Evolutionary conservation across 163 green algal species (phyloP), one percentile per base, ranked within the genome.

Genomic region (Volvox carteri): DNA sequence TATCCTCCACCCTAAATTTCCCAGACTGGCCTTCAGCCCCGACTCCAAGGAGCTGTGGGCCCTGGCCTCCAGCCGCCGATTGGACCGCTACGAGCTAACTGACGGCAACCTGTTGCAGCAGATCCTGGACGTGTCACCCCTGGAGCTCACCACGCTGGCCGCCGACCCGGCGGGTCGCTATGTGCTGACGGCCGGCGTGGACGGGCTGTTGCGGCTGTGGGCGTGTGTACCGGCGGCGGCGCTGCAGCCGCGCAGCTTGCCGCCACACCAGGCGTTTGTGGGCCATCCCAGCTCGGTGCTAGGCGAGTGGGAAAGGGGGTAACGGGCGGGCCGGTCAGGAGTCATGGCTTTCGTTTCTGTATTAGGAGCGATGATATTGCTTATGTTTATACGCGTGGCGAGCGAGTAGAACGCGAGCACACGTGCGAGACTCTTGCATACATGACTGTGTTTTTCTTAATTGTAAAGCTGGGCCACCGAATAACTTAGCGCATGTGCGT

Each of bases 181-280:
- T 46, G 65, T 92, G 21, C 75, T 91, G 18, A 94, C 93, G 2
- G 94, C 68, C 6, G 92, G 92, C 14, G 35, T 54, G 21, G 89
- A 94, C 62, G 78, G 87, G 21, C 85, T 91, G 35, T 67, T 96
- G 81, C 91, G 92, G 60, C 60, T 96, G 68, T 95, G 85, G 89
- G 87, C 75, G 67, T 73, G 39, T 14, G 8, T 83, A 25, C 85
- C 72, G 21, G 37, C 50, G 18, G 28, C 35, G 44, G 16, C 37
- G 1, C 72, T 92, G 84, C 84, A 81, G 70, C 65, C 37, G 28
- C 21, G 56, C 18, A 58, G 83, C 56, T 39, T 92, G 75, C 90
- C 92, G 48, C 75, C 87, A 0, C 58, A 90, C 80, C 91, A 96
- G 85, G 90, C 84, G 9, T 93, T 95, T 25, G 25, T 89, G n/a